Conservation (phyloP, 768 basidiomycete species). For the Galerina sulciceps region DNA sequence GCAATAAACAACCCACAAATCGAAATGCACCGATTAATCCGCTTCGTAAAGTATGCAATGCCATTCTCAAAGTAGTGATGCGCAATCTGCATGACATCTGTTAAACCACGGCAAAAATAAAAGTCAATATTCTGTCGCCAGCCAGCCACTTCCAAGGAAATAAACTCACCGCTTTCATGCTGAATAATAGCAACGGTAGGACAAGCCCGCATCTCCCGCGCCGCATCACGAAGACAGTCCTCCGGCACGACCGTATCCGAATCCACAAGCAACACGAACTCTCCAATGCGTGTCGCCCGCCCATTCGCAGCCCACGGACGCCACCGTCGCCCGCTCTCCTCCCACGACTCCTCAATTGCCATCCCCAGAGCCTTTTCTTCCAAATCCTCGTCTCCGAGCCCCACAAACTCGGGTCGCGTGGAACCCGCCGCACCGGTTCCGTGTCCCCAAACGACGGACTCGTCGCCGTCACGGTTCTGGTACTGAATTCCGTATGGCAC, state of each 20-base stretch:
- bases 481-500: slow-evolving; percentile 66
- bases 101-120: background rate
- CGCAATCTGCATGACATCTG: slow-evolving; percentile 83
- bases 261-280: slow-evolving; percentile 80
- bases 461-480: slow-evolving; percentile 67
- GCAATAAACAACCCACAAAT: slow-evolving; percentile 53
- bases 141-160: slow-evolving; percentile 7
- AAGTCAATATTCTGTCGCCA: slow-evolving; percentile 13
- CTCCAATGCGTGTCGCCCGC: slow-evolving; percentile 69
- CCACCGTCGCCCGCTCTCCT: slow-evolving; percentile 54
- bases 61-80: slow-evolving; percentile 91
- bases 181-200: slow-evolving; percentile 85
- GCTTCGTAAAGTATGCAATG: slow-evolving; percentile 80
- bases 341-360: slow-evolving; percentile 74
- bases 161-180: slow-evolving; percentile 66
- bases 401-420: slow-evolving; percentile 3
- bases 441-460: slow-evolving; percentile 37
- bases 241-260: slow-evolving; percentile 79
- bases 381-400: slow-evolving; percentile 45
- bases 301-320: slow-evolving; percentile 80
- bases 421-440: slow-evolving; percentile 1
- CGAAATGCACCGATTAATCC: slow-evolving; percentile 77
- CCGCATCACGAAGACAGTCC: slow-evolving; percentile 87
- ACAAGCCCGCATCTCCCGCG: slow-evolving; percentile 76
- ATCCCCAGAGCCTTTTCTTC: slow-evolving; percentile 75